Percentiles rank a stretch among this genome's conserved stretches.
Evolutionary conservation across 2,329 filamentous ascomycete species (phyloP).

Genomic region (Cordyceps javanica): DNA sequence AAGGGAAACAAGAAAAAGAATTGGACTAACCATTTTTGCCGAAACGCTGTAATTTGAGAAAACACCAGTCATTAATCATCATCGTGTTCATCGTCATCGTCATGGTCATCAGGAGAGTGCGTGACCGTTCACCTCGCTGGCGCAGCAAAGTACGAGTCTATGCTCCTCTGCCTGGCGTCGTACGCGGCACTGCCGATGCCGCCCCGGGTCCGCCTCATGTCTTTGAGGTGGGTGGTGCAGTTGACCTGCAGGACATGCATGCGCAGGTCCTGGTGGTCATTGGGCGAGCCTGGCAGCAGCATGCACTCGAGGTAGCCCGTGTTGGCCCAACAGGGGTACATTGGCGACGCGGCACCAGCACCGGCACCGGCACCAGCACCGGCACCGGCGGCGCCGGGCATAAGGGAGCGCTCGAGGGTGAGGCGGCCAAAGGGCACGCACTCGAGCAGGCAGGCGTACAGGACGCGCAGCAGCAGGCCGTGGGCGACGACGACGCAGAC

Average conservation of each 20-base stretch:
- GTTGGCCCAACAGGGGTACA: conserved; percentile 43
- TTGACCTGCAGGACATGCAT: conserved; percentile 57
- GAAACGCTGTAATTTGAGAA: background rate
- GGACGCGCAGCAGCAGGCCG: conserved; percentile 67
- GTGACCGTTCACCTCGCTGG: conserved; percentile 21
- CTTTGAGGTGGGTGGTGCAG: conserved; percentile 61
- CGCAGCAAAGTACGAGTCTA: conserved; percentile 64
- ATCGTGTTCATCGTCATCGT: conserved; percentile 14
- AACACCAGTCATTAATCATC: conserved; percentile 12
- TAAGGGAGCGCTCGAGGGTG: background rate
- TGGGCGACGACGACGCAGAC: conserved; percentile 70
- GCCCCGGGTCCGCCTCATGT: conserved; percentile 71
- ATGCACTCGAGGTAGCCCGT: conserved; percentile 40
- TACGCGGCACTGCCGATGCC: conserved; percentile 74
- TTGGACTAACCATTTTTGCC: conserved; percentile 34
- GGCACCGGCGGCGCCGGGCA: background rate
- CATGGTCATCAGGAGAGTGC: conserved; percentile 20
- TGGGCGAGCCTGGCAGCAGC: conserved; percentile 14
- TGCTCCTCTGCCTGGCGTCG: conserved; percentile 68
- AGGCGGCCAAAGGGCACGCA: conserved; percentile 35
- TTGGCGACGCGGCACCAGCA: no score
- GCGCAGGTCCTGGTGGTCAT: background rate
- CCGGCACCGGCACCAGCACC: conserved; percentile 10
- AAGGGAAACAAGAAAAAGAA: conserved; percentile 16
- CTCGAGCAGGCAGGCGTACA: conserved; percentile 52